Evolutionary conservation across 2,329 filamentous ascomycete genomes (phyloP).

Genomic region (Fusarium drepaniforme): DNA sequence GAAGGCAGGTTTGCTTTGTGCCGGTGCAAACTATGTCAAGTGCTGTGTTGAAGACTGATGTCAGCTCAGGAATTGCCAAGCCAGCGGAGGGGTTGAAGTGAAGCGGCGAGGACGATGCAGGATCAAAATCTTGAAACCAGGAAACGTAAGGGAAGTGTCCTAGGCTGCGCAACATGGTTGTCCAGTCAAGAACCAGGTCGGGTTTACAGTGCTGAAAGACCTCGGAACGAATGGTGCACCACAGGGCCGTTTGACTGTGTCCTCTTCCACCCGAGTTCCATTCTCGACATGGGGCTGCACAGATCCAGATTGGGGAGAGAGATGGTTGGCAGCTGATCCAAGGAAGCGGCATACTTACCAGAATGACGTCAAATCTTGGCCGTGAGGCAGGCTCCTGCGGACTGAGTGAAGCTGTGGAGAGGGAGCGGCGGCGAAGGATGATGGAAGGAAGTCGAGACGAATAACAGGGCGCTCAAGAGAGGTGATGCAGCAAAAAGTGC

Average conservation of each 20-base stretch:
- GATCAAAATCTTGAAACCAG: background rate
- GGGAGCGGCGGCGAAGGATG: slow-evolving; percentile 13
- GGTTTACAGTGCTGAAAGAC: background rate
- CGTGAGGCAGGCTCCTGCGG: slow-evolving; percentile 14
- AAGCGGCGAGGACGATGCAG: slow-evolving; percentile 6
- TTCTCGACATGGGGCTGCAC: slow-evolving; percentile 18
- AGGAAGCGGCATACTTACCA: slow-evolving; percentile 37
- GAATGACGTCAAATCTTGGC: slow-evolving; percentile 42
- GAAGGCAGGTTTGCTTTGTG: background rate
- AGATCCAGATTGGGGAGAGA: slow-evolving; percentile 22
- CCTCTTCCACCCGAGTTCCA: slow-evolving; percentile 4
- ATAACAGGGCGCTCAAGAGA: background rate
- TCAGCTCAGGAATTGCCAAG: slow-evolving; percentile 22
- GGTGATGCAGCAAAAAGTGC: slow-evolving; percentile 8
- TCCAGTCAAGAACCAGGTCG: slow-evolving; percentile 4
- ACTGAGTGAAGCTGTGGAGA: slow-evolving; percentile 10
- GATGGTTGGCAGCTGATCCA: slow-evolving; percentile 29
- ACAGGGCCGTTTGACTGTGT: slow-evolving; percentile 5
- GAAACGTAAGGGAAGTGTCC: background rate
- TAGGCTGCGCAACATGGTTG: slow-evolving; percentile 3
- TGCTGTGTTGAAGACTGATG: background rate
- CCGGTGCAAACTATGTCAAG: background rate
- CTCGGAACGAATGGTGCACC: background rate
- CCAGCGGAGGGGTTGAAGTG: background rate
- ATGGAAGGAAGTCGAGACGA: slow-evolving; percentile 9